These are phyloP conservation scores for Cadophora luteo-olivacea DNA, from an alignment of 2,329 filamentous ascomycete genomes.

Conservation along the genomic window DNA sequence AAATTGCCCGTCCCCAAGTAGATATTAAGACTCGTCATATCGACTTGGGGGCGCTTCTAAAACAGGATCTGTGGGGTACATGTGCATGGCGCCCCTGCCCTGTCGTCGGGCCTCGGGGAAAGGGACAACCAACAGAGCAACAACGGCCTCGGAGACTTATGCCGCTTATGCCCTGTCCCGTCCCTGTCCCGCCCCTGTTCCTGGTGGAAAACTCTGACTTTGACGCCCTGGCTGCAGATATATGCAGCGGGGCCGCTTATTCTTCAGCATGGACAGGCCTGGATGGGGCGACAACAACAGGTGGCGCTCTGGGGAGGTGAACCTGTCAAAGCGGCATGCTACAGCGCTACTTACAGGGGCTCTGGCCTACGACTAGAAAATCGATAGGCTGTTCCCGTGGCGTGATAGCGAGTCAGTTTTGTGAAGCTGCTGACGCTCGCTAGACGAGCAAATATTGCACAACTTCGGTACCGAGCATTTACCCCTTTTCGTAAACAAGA, in stretches of 20 bases:
- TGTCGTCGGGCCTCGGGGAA: not conserved
- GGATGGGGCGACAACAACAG: not conserved
- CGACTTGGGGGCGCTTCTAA: not conserved
- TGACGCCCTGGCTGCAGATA: not conserved
- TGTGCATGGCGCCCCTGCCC: not conserved
- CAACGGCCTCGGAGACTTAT: not conserved
- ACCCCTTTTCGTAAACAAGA: not conserved
- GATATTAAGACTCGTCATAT: not conserved
- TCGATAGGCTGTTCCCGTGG: not conserved
- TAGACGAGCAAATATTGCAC: not conserved
- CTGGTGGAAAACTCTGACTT: constrained; percentile 5
- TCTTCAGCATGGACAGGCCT: not conserved
- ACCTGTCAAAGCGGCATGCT: constrained; percentile 3
- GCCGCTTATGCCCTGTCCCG: not conserved
- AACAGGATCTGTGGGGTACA: constrained; percentile 14
- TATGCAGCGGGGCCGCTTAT: not conserved
- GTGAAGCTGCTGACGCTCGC: not conserved
- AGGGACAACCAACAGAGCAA: not conserved
- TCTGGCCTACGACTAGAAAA: not conserved
- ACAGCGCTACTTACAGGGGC: not conserved
- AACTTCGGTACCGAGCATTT: not conserved
- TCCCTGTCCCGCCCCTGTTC: not conserved
- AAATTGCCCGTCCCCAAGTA: not conserved
- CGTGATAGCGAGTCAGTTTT: constrained; percentile 1
- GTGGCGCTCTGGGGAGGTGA: constrained; percentile 5